These are phyloP conservation scores for Talaromyces sp. DNA, from an alignment of 2,329 filamentous ascomycete genomes.

Conservation along the genomic window DNA sequence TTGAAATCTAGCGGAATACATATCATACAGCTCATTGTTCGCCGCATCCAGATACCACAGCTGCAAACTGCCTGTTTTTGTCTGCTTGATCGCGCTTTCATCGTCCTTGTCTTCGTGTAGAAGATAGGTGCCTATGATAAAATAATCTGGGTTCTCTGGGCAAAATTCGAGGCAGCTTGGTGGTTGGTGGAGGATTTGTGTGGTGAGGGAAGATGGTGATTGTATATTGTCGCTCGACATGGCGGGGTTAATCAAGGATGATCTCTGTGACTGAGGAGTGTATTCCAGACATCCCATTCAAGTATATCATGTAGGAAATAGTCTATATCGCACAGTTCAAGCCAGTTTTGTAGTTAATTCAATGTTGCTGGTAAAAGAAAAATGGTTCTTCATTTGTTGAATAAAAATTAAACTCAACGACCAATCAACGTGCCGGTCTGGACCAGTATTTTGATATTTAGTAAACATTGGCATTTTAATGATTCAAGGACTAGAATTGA, in stretches of 20 bases:
- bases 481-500: neutral
- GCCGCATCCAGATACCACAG: slow-evolving; percentile 51
- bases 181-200: slow-evolving; percentile 35
- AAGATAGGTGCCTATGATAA: slow-evolving; percentile 81
- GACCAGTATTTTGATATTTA: neutral
- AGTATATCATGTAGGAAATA: neutral
- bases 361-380: neutral
- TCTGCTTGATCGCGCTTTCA: slow-evolving; percentile 43
- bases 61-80: slow-evolving; percentile 66
- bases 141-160: slow-evolving; percentile 50
- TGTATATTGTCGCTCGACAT: neutral
- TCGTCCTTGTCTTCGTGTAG: slow-evolving; percentile 39
- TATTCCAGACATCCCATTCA: neutral
- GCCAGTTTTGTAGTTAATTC: neutral
- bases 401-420: neutral
- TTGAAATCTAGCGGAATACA: neutral
- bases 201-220: slow-evolving; percentile 21
- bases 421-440: neutral
- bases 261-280: neutral
- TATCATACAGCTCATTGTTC: slow-evolving; percentile 24
- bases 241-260: neutral
- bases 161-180: slow-evolving; percentile 42
- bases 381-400: neutral
- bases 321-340: neutral
- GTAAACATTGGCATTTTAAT: neutral